Percentiles rank a stretch among this genome's conserved stretches.
Evolutionary conservation across 1,284 basidiomycete species (phyloP).

Genomic region (Chondrostereum purpureum): DNA sequence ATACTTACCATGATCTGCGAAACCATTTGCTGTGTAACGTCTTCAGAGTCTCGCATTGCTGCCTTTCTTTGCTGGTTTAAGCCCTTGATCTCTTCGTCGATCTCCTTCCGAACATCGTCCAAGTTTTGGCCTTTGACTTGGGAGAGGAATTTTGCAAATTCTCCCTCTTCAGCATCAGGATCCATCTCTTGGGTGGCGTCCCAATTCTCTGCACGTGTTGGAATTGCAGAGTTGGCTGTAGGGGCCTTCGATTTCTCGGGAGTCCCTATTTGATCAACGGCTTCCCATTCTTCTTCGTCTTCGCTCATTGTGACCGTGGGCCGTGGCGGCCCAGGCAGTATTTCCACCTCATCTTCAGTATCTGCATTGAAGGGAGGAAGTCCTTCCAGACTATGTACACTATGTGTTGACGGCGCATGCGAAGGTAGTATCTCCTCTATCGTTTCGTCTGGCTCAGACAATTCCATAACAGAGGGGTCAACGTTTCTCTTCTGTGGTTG

Average conservation of each 20-base stretch:
- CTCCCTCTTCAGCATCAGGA: constrained; percentile 76
- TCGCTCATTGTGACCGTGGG: background rate
- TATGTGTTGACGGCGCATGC: background rate
- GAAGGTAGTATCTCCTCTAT: background rate
- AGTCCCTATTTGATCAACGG: background rate
- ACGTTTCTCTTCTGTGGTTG: background rate
- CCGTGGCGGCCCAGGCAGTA: background rate
- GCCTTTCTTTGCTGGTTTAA: constrained; percentile 82
- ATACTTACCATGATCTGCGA: constrained; percentile 83
- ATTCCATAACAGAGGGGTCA: too few species aligned
- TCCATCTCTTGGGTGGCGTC: constrained; percentile 81
- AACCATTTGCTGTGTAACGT: constrained; percentile 93
- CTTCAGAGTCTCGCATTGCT: constrained; percentile 90
- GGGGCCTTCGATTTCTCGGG: background rate
- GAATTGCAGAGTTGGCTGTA: constrained; percentile 24
- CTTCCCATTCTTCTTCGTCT: background rate
- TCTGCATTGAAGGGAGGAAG: too few species aligned
- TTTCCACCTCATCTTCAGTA: background rate
- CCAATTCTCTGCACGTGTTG: constrained; percentile 39
- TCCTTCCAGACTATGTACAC: too few species aligned
- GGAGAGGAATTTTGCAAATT: constrained; percentile 88
- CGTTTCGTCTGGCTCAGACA: too few species aligned
- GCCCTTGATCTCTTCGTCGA: constrained; percentile 84
- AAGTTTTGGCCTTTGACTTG: constrained; percentile 83
- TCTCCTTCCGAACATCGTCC: constrained; percentile 77